phyloP scores from a whole-genome alignment of 2,329 filamentous ascomycete species.

The Macrophomina phaseolina region DNA sequence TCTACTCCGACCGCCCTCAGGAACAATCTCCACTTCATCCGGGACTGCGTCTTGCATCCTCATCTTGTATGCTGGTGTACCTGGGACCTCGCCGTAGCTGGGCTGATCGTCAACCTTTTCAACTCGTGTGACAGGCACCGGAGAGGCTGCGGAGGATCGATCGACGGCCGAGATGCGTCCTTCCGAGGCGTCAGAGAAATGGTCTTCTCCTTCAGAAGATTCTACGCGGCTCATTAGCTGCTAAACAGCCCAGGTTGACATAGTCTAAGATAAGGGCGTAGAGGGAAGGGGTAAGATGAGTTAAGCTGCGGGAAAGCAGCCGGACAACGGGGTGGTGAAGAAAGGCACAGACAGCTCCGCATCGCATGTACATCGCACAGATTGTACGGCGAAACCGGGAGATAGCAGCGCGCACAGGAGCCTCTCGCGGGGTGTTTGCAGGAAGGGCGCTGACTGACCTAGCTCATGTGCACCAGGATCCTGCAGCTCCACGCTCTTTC shows the following conservation, averaged over 20 bases:
- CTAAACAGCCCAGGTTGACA: not conserved
- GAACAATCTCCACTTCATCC: conserved; percentile 66
- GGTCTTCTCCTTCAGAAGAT: conserved; percentile 62
- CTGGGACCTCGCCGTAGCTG: conserved; percentile 62
- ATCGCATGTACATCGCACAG: not conserved
- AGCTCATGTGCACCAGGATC: conserved; percentile 63
- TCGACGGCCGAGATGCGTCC: conserved; percentile 48
- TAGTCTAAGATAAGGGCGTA: not conserved
- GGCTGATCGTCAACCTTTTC: conserved; percentile 66
- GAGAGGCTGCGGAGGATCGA: conserved; percentile 54
- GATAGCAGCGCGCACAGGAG: not conserved
- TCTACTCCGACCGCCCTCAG: conserved; percentile 45
- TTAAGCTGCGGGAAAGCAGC: not conserved
- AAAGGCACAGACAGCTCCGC: not conserved
- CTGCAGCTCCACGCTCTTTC: conserved; percentile 61
- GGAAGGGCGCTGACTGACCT: conserved; percentile 47
- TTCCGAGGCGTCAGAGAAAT: conserved; percentile 71
- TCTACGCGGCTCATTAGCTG: conserved; percentile 33
- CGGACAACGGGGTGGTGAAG: too few species aligned
- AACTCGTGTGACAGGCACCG: conserved; percentile 66
- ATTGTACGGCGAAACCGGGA: not conserved
- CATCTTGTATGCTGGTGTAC: conserved; percentile 65
- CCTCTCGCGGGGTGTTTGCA: not conserved
- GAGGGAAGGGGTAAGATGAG: not conserved
- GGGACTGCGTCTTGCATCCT: conserved; percentile 65